Evolutionary conservation across 106 monocot genomes (phyloP).

Genomic region (Platanthera zijinensis): DNA sequence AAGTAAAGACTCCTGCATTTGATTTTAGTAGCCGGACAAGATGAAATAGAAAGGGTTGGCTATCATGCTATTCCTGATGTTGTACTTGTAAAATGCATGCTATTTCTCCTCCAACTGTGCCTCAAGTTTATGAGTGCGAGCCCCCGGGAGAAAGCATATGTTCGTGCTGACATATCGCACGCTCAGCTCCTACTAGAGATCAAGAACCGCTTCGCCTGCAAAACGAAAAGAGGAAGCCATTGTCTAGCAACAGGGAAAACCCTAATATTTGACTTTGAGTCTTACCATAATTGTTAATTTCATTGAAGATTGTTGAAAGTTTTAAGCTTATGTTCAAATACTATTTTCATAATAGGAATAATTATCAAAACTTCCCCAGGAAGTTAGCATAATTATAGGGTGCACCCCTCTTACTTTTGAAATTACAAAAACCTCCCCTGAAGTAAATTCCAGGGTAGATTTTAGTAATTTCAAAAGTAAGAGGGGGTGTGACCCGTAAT

Average conservation of each 20-base stretch:
- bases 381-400: too few species aligned
- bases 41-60: not conserved
- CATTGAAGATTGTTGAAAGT: too few species aligned
- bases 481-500: too few species aligned
- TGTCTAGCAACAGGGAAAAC: not conserved
- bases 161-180: not conserved
- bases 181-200: slow-evolving; percentile 21
- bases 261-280: not conserved
- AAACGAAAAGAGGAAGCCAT: not conserved
- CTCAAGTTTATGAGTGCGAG: not conserved
- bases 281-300: too few species aligned
- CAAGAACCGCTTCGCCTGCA: slow-evolving; percentile 71
- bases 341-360: too few species aligned
- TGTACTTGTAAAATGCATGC: not conserved
- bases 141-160: not conserved
- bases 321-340: too few species aligned
- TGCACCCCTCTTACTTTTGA: too few species aligned
- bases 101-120: not conserved
- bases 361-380: too few species aligned
- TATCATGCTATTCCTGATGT: not conserved
- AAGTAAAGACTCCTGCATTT: not conserved
- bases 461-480: too few species aligned
- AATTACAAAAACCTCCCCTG: too few species aligned
- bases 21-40: not conserved
- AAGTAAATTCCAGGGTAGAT: too few species aligned